Evolutionary conservation across 2,329 filamentous ascomycete species (phyloP).

Genomic region (Xylariaceae sp.): DNA sequence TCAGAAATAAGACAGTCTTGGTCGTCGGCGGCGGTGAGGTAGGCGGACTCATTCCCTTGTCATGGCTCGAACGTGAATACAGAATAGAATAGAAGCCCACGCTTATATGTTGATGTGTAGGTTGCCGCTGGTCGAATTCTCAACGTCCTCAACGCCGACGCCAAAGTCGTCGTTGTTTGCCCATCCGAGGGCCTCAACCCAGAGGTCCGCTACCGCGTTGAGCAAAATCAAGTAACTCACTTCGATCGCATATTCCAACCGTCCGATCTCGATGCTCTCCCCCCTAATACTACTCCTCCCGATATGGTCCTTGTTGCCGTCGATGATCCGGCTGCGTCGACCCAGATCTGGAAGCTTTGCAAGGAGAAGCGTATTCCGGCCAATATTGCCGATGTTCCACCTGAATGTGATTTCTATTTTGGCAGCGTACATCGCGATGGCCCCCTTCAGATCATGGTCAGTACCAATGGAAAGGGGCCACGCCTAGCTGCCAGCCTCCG

Average conservation of each 20-base stretch:
- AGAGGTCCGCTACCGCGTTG: conserved; percentile 80
- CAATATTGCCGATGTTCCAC: conserved; percentile 94
- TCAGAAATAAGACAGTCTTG: conserved; percentile 82
- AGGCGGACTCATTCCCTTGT: too few relatives aligned
- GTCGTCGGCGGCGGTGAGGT: conserved; percentile 95
- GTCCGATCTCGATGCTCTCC: conserved; percentile 70
- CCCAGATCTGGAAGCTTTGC: conserved; percentile 88
- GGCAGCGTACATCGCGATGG: conserved; percentile 93
- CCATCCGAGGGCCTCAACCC: conserved; percentile 77
- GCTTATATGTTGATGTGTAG: conserved; percentile 47
- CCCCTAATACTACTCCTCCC: conserved; percentile 22
- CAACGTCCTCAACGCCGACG: conserved; percentile 87
- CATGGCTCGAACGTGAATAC: too few relatives aligned
- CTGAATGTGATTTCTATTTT: conserved; percentile 99
- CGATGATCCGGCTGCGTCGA: conserved; percentile 88
- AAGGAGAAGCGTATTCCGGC: conserved; percentile 78
- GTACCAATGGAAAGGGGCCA: conserved; percentile 94
- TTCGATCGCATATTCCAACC: conserved; percentile 81
- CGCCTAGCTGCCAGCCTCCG: conserved; percentile 84
- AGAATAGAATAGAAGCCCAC: too few relatives aligned
- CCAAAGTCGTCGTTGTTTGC: conserved; percentile 79
- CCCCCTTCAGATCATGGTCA: conserved; percentile 96
- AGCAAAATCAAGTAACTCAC: conserved; percentile 71
- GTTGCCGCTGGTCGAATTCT: conserved; percentile 93
- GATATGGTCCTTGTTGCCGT: conserved; percentile 92